Evolutionary conservation across 2,329 filamentous ascomycete genomes (phyloP).

Genomic region (Furcasterigmium sp.): DNA sequence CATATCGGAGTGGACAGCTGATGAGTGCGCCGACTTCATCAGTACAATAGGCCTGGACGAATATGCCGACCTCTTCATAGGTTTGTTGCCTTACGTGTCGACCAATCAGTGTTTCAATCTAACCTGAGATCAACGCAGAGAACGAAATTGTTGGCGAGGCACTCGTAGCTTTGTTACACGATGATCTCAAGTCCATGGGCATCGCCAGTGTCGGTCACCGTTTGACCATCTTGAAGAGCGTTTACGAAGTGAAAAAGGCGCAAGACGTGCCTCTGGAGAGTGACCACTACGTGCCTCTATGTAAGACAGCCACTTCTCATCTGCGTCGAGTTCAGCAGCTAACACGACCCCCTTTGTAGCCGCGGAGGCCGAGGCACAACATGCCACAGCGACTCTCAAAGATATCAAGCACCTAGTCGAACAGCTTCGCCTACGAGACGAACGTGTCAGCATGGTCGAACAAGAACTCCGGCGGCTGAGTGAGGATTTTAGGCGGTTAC

Average conservation of each 20-base stretch:
- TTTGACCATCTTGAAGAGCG: slow-evolving; percentile 88
- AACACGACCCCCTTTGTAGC: slow-evolving; percentile 44
- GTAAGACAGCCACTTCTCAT: slow-evolving; percentile 48
- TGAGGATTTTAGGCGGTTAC: slow-evolving; percentile 81
- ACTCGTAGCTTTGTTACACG: slow-evolving; percentile 80
- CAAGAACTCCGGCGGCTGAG: slow-evolving; percentile 76
- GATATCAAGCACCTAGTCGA: slow-evolving; percentile 90
- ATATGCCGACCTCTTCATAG: slow-evolving; percentile 78
- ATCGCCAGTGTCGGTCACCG: slow-evolving; percentile 90
- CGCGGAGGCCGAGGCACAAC: slow-evolving; percentile 81
- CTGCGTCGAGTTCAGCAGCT: background rate
- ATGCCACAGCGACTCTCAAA: slow-evolving; percentile 83
- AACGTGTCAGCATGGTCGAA: slow-evolving; percentile 80
- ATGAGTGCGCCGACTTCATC: slow-evolving; percentile 89
- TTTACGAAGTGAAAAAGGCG: slow-evolving; percentile 93
- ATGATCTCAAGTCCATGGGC: slow-evolving; percentile 93
- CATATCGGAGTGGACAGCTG: slow-evolving; percentile 75
- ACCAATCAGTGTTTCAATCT: background rate
- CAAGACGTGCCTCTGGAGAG: slow-evolving; percentile 87
- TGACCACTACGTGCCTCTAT: slow-evolving; percentile 89
- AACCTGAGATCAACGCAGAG: slow-evolving; percentile 45
- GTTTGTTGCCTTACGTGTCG: slow-evolving; percentile 43
- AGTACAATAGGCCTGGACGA: slow-evolving; percentile 72
- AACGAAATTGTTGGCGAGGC: slow-evolving; percentile 94
- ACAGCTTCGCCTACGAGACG: slow-evolving; percentile 83